A percentile compares a stretch with the other conserved stretches of the same genome.
Evolutionary conservation across 257 asterid genomes (phyloP).

Genomic region (Buddleja alternifolia): DNA sequence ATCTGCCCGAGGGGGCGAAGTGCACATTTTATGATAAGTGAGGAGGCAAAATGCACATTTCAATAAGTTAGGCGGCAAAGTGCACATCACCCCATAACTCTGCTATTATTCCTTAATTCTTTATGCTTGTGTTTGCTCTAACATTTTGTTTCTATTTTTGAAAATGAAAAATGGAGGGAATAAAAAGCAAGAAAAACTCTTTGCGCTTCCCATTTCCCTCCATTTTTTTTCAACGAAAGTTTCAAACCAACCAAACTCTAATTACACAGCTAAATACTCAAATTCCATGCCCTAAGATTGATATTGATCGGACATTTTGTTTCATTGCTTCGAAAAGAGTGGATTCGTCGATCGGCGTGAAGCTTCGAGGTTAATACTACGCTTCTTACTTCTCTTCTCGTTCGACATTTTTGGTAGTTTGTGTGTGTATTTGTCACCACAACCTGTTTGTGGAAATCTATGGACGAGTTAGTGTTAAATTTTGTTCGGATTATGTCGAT

Average conservation of each 20-base stretch:
- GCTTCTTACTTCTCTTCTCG: neutral
- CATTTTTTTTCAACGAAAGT: constrained; percentile 18
- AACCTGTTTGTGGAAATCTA: constrained; percentile 41
- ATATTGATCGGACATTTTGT: neutral
- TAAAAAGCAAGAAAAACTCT: too few relatives aligned
- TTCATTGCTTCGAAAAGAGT: neutral
- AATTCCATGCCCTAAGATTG: neutral
- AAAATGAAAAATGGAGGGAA: too few relatives aligned
- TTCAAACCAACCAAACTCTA: constrained; percentile 19
- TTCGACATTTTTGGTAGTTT: constrained; percentile 11
- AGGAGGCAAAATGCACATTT: too few relatives aligned
- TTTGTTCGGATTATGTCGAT: constrained; percentile 10
- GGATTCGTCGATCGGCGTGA: neutral
- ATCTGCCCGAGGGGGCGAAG: too few relatives aligned
- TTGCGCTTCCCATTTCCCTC: constrained; percentile 36
- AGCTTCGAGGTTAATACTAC: constrained; percentile 11
- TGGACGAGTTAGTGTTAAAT: constrained; percentile 4
- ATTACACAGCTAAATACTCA: neutral
- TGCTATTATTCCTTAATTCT: too few relatives aligned
- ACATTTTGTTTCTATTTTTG: too few relatives aligned
- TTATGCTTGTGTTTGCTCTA: too few relatives aligned
- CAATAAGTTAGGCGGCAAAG: too few relatives aligned
- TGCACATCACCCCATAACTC: too few relatives aligned
- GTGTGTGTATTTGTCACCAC: neutral
- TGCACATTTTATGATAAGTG: too few relatives aligned